Evolutionary conservation across 345 rosid species (phyloP).

Genomic region (Hypericum perforatum): DNA sequence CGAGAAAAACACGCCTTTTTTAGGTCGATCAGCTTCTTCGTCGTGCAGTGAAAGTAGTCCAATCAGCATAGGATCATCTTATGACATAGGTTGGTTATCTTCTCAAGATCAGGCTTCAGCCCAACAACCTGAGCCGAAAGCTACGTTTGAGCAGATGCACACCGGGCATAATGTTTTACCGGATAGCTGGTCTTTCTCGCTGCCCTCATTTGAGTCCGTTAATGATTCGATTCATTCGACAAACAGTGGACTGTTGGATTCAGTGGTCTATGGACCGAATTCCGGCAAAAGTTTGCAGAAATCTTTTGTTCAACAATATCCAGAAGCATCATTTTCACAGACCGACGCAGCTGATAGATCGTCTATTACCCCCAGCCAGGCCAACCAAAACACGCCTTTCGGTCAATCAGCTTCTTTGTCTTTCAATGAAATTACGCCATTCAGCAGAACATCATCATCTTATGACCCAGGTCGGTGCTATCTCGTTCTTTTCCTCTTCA

Average conservation of each 20-base stretch:
- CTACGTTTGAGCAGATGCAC: slow-evolving; percentile 4
- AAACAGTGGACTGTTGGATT: slow-evolving; percentile 43
- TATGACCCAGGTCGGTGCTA: slow-evolving; percentile 22
- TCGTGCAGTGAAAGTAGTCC: slow-evolving; percentile 22
- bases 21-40: slow-evolving; percentile 27
- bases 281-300: slow-evolving; percentile 13
- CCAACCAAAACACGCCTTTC: slow-evolving; percentile 30
- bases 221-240: slow-evolving; percentile 30
- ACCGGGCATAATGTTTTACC: slow-evolving; percentile 20
- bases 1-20: slow-evolving; percentile 30
- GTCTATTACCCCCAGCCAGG: slow-evolving; percentile 3
- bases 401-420: slow-evolving; percentile 26
- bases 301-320: slow-evolving; percentile 1
- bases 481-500: background rate
- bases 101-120: background rate
- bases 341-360: slow-evolving; percentile 5
- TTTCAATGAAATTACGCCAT: slow-evolving; percentile 17
- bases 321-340: slow-evolving; percentile 4
- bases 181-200: slow-evolving; percentile 29
- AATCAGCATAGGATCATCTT: slow-evolving; percentile 20
- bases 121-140: slow-evolving; percentile 6
- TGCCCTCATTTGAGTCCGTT: slow-evolving; percentile 32
- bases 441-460: slow-evolving; percentile 16
- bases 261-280: slow-evolving; percentile 29
- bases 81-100: slow-evolving; percentile 18